Percentiles rank a stretch among this genome's conserved stretches.
Evolutionary conservation across 2,329 filamentous ascomycete genomes (phyloP).

Genomic region (Arthrinium puccinioides): DNA sequence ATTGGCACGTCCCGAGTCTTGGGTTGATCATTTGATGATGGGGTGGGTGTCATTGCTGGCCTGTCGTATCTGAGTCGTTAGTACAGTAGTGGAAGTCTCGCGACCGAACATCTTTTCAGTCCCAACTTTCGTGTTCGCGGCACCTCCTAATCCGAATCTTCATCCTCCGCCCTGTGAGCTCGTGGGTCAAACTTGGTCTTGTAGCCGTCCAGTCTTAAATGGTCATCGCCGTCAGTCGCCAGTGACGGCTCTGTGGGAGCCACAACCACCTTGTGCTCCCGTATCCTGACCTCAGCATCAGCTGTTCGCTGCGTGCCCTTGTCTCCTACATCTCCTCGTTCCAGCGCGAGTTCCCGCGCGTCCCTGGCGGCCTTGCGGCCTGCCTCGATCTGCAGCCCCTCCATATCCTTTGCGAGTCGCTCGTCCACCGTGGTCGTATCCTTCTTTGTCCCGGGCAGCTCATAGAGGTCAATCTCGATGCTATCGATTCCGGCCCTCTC

Average conservation of each 20-base stretch:
- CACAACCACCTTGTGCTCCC: constrained; percentile 40
- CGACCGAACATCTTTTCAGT: no score
- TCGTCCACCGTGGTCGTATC: constrained; percentile 8
- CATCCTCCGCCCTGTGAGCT: no score
- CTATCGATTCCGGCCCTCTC: constrained; percentile 57
- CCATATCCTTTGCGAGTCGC: constrained; percentile 26
- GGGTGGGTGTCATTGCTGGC: no score
- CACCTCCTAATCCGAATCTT: no score
- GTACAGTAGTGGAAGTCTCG: no score
- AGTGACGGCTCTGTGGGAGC: constrained; percentile 30
- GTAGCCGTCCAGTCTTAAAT: constrained; percentile 45
- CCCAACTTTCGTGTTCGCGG: no score
- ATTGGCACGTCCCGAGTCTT: no score
- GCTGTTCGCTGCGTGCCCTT: constrained; percentile 23
- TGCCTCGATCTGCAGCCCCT: constrained; percentile 36
- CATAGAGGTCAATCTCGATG: constrained; percentile 54
- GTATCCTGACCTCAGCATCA: constrained; percentile 41
- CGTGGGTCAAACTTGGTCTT: constrained; percentile 29
- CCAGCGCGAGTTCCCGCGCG: constrained; percentile 20
- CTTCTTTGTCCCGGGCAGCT: constrained; percentile 45
- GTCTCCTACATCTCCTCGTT: constrained; percentile 18
- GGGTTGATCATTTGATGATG: no score
- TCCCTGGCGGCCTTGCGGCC: constrained; percentile 18
- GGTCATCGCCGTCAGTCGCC: constrained; percentile 27
- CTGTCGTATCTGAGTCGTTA: no score